A percentile compares a stretch with the other conserved stretches of the same genome.
phyloP scores from a whole-genome alignment of 768 basidiomycete genomes.

The Clitopilus hobsonii region DNA sequence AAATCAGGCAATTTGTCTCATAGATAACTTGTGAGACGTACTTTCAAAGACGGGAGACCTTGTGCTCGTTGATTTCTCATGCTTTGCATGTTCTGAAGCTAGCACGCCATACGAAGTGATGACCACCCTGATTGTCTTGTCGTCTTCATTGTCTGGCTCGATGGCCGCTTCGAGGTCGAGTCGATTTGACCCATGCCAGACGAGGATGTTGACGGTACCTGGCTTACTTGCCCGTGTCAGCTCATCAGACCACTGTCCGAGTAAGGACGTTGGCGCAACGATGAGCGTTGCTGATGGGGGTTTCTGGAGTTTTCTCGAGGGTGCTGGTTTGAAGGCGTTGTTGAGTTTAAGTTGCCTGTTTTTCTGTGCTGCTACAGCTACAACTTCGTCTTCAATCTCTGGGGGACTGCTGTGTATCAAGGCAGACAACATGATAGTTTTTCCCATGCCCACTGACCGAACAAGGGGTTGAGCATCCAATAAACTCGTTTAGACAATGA shows the following conservation, averaged over 20 bases:
- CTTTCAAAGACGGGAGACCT: constrained; percentile 70
- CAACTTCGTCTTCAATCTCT: constrained; percentile 32
- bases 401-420: constrained; percentile 77
- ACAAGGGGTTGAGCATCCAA: constrained; percentile 2
- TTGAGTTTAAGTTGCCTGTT: constrained; percentile 59
- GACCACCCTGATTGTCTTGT: constrained; percentile 64
- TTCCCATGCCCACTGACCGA: constrained; percentile 90
- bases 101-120: constrained; percentile 91
- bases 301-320: constrained; percentile 24
- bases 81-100: constrained; percentile 80
- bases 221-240: constrained; percentile 77
- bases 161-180: constrained; percentile 60
- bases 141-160: constrained; percentile 47
- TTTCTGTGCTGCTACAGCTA: constrained; percentile 27
- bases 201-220: constrained; percentile 56
- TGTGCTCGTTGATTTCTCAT: constrained; percentile 42
- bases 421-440: constrained; percentile 90
- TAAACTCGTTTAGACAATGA: neutral
- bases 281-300: constrained; percentile 71
- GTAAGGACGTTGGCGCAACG: constrained; percentile 86
- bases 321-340: constrained; percentile 50
- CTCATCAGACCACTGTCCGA: constrained; percentile 93
- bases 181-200: constrained; percentile 91
- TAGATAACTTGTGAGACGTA: constrained; percentile 23
- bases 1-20: neutral